These are phyloP conservation scores for Gliomastix tumulicola DNA, from an alignment of 2,329 filamentous ascomycete species.

Conservation along the genomic window DNA sequence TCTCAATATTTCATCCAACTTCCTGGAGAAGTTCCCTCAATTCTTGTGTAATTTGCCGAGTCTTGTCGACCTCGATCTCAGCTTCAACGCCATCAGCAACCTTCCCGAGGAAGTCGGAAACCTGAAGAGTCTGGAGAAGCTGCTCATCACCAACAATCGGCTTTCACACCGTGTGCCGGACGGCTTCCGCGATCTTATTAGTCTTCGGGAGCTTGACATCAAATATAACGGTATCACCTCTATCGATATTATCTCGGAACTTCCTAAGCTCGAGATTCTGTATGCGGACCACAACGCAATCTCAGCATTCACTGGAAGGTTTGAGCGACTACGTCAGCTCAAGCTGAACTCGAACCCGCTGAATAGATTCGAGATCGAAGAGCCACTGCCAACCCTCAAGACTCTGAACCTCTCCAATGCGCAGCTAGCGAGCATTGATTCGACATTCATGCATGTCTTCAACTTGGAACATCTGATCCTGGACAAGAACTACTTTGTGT, in stretches of 20 bases:
- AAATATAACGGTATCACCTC: slow-evolving; percentile 87
- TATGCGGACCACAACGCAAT: slow-evolving; percentile 90
- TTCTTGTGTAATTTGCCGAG: slow-evolving; percentile 79
- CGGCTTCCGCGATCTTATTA: slow-evolving; percentile 65
- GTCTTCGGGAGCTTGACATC: slow-evolving; percentile 83
- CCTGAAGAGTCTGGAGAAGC: slow-evolving; percentile 72
- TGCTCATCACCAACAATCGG: slow-evolving; percentile 95
- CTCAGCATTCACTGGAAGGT: slow-evolving; percentile 84
- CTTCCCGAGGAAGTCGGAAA: slow-evolving; percentile 74
- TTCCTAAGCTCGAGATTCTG: slow-evolving; percentile 82
- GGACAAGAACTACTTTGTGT: slow-evolving; percentile 94
- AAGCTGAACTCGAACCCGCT: slow-evolving; percentile 93
- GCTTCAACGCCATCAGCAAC: slow-evolving; percentile 83
- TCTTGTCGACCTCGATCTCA: slow-evolving; percentile 88
- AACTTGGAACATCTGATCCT: slow-evolving; percentile 83
- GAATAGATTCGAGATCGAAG: slow-evolving; percentile 81
- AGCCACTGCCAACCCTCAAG: slow-evolving; percentile 73
- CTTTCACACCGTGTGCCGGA: slow-evolving; percentile 68
- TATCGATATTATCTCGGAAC: slow-evolving; percentile 77
- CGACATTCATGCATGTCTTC: slow-evolving; percentile 78
- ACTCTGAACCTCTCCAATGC: slow-evolving; percentile 84
- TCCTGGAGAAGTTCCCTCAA: slow-evolving; percentile 74
- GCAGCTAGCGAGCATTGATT: slow-evolving; percentile 85
- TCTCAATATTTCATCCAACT: slow-evolving; percentile 91
- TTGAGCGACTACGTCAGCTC: slow-evolving; percentile 74